Base-by-base conservation (phyloP, 2,329 filamentous ascomycete genomes). In the Cordyceps fumosorosea region DNA sequence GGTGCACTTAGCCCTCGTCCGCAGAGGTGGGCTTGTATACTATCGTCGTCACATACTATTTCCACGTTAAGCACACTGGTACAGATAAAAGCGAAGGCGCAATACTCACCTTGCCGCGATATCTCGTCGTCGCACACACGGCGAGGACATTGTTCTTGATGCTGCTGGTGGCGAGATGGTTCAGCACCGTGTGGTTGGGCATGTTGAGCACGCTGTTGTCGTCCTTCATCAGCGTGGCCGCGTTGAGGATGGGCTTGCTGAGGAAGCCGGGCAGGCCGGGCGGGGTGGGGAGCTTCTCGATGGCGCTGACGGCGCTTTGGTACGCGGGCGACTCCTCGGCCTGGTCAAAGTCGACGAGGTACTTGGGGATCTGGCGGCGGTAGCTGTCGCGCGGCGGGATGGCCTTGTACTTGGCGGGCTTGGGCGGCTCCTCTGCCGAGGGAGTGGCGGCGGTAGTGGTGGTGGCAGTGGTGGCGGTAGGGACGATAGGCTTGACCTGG, bases 111-210 rank as follows among this genome's bases (percentile, higher is more conserved):
- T 99, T 99, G 76, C 90, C 89, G 78, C 92, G 96, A 75, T 98
- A 99, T 74, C 95, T 84, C n/a, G 95, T 99, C 5, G 95, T 99
- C 16, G 91, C 93, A 70, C 93, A 97, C 6, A 96, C 96, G 40
- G 95, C 95, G 66, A 99, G 81, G 29, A 98, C 90, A 65, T 93
- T 93, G 68, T 96, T 92, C 79, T 96, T 97, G 75, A 99, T 99
- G 74, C 93, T 97, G 75, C 93, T 98, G 3, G 95, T 99, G 55
- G 93, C 93, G 68, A 99, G 80, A 74, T 99, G 95, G 68, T 99
- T 99, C 65, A 99, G 79, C 37, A 98, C 91, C 0, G 95, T 97
- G 71, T 99, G 93, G 70, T 98, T 99, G 16, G 95, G 95, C 84
- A 97, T 93, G 67, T 91, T 95, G 66, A 99, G 79, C 64, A 99